These are phyloP conservation scores for Pittosporum tobira DNA, from an alignment of 129 eudicot species.

Conservation along the genomic window DNA sequence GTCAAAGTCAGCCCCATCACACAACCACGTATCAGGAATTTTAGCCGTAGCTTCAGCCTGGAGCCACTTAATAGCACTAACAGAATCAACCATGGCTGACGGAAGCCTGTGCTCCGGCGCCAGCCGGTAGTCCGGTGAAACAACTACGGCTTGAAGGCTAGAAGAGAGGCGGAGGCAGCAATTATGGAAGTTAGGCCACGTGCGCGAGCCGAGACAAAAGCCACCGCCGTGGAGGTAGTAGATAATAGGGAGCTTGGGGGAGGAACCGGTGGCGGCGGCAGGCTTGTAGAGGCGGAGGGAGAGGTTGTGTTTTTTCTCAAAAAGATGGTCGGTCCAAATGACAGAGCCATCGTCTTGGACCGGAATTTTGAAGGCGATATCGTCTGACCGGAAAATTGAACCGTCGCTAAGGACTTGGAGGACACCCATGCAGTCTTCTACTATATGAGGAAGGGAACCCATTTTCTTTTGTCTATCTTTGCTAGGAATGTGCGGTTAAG, in stretches of 20 bases:
- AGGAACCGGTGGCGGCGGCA: slow-evolving; percentile 6
- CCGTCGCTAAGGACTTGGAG: slow-evolving; percentile 70
- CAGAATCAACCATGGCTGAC: slow-evolving; percentile 58
- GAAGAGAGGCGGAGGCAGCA: slow-evolving; percentile 57
- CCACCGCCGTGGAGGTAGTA: slow-evolving; percentile 83
- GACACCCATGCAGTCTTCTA: slow-evolving; percentile 69
- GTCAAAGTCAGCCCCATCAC: slow-evolving; percentile 45
- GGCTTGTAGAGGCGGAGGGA: slow-evolving; percentile 65
- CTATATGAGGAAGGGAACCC: slow-evolving; percentile 59
- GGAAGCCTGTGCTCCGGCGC: slow-evolving; percentile 90
- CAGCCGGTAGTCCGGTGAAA: slow-evolving; percentile 82
- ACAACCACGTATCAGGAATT: slow-evolving; percentile 20
- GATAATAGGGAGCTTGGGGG: slow-evolving; percentile 45
- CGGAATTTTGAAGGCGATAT: slow-evolving; percentile 22
- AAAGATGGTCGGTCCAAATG: slow-evolving; percentile 50
- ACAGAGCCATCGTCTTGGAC: slow-evolving; percentile 50
- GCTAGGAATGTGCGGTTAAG: too few species aligned
- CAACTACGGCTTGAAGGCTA: slow-evolving; percentile 43
- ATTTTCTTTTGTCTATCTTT: slow-evolving; percentile 22
- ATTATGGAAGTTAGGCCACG: slow-evolving; percentile 73
- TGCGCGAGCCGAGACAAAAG: slow-evolving; percentile 62
- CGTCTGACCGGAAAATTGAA: slow-evolving; percentile 33
- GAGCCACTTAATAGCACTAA: slow-evolving; percentile 48
- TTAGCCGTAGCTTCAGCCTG: slow-evolving; percentile 27
- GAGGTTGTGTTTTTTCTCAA: slow-evolving; percentile 34